These are phyloP conservation scores for Tephrocybe sp. DNA, from an alignment of 768 basidiomycete species.

Conservation along the genomic window DNA sequence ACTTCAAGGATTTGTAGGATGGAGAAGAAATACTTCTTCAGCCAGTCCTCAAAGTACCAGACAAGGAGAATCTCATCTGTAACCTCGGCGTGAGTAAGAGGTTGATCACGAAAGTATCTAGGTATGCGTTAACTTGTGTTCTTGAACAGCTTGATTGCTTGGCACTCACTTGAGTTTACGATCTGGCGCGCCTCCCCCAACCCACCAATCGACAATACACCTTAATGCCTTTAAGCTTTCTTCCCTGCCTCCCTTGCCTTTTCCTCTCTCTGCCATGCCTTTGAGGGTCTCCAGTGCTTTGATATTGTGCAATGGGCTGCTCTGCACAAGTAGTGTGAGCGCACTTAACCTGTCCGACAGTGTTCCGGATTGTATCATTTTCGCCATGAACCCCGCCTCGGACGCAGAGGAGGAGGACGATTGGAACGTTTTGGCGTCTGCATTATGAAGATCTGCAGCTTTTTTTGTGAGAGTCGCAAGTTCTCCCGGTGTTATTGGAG, in stretches of 20 bases:
- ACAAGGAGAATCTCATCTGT: conserved; percentile 72
- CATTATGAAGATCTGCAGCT: conserved; percentile 46
- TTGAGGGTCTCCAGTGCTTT: conserved; percentile 76
- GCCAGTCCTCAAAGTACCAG: conserved; percentile 96
- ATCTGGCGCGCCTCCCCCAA: conserved; percentile 85
- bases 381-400: conserved; percentile 78
- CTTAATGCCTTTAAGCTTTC: conserved; percentile 88
- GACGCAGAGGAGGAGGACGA: conserved; percentile 56
- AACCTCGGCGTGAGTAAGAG: conserved; percentile 56
- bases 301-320: conserved; percentile 82
- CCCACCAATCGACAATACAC: conserved; percentile 97
- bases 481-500: conserved; percentile 40
- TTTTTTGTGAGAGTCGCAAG: conserved; percentile 44
- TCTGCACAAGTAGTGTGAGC: conserved; percentile 83
- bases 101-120: conserved; percentile 92
- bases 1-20: conserved; percentile 85
- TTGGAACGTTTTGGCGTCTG: conserved; percentile 44
- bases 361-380: conserved; percentile 85
- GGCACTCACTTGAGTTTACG: conserved; percentile 77
- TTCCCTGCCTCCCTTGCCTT: conserved; percentile 86
- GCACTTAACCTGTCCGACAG: conserved; percentile 91
- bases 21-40: conserved; percentile 96
- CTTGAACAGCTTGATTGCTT: neutral
- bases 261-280: conserved; percentile 71
- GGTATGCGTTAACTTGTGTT: conserved; percentile 3